Evolutionary conservation across 2,329 filamentous ascomycete species (phyloP), one percentile per base, ranked within the genome.

Genomic region (Apiospora arundinis): DNA sequence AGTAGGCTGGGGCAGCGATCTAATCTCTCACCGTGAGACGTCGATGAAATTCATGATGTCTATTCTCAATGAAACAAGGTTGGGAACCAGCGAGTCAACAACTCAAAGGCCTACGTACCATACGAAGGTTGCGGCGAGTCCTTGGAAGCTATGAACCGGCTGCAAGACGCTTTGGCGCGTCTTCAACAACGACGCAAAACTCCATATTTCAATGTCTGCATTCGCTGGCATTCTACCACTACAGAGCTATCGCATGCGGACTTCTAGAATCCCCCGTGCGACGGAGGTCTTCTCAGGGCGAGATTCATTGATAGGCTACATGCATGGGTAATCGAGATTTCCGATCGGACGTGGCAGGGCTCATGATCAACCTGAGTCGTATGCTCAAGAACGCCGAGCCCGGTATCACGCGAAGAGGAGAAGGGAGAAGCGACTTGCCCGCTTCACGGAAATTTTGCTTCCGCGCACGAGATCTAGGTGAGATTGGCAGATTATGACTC

Each of bases 311-410:
- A 63, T 14, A 32, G 14, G 32, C n/a, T n/a, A 21, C 28, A 63
- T 18, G 9, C 8, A 40, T 63, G 32, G 21, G 4, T 21, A 63
- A 40, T 63, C 56, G 28, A 40, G 56, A 63, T 23, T 37, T 14
- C 32, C 11, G 56, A 40, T 40, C 32, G 32, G 32, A 40, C n/a
- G 56, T 63, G 28, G 56, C 56, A 63, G 56, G 56, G 14, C 56
- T 63, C 56, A 40, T 63, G 32, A n/a, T 18, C 56, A 63, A 63
- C 56, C 32, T 40, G 56, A 40, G 40, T 63, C 32, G 56, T 40
- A 63, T 40, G 56, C 56, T 40, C 56, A 40, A 40, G 21, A 40
- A 14, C 32, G 56, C 56, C 56, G 32, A 63, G 56, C 56, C 56
- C 32, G 32, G 56, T n/a, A 63, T 63, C 56, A 40, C 32, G 21